phyloP scores from a whole-genome alignment of 2,329 filamentous ascomycete genomes.

The Calonectria crousiana region DNA sequence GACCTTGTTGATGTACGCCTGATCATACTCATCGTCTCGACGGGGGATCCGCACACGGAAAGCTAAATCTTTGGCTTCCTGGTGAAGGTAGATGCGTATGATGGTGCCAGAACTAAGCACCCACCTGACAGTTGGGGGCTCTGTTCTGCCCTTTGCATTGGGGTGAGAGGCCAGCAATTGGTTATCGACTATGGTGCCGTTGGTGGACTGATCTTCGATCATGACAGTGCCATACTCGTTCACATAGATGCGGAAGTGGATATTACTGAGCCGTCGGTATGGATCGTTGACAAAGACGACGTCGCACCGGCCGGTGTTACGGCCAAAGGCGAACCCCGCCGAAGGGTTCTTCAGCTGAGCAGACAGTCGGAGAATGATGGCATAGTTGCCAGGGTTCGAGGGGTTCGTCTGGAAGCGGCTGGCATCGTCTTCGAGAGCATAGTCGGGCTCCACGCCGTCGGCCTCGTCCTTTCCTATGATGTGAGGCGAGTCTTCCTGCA shows the following conservation, averaged over 20 bases:
- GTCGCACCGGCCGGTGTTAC: slow-evolving; percentile 80
- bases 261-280: slow-evolving; percentile 84
- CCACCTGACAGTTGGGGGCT: slow-evolving; percentile 55
- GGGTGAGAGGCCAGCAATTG: slow-evolving; percentile 67
- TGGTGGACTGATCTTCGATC: slow-evolving; percentile 95
- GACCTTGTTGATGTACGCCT: slow-evolving; percentile 77
- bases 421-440: slow-evolving; percentile 63
- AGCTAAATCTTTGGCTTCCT: slow-evolving; percentile 70
- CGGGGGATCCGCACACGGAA: slow-evolving; percentile 90
- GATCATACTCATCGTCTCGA: slow-evolving; percentile 74
- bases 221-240: slow-evolving; percentile 90
- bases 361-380: slow-evolving; percentile 86
- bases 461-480: slow-evolving; percentile 63
- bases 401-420: slow-evolving; percentile 59
- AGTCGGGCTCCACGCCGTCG: slow-evolving; percentile 64
- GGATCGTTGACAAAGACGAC: slow-evolving; percentile 75
- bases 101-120: slow-evolving; percentile 80
- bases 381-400: slow-evolving; percentile 67
- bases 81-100: slow-evolving; percentile 75
- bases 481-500: slow-evolving; percentile 60
- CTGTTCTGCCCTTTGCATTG: slow-evolving; percentile 50
- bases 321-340: slow-evolving; percentile 87
- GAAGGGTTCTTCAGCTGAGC: slow-evolving; percentile 75
- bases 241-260: slow-evolving; percentile 95
- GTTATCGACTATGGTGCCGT: slow-evolving; percentile 89